Evolutionary conservation across 306 rosid genomes (phyloP), one percentile per base, ranked within the genome.

Genomic region (Phaseolus lunatus): DNA sequence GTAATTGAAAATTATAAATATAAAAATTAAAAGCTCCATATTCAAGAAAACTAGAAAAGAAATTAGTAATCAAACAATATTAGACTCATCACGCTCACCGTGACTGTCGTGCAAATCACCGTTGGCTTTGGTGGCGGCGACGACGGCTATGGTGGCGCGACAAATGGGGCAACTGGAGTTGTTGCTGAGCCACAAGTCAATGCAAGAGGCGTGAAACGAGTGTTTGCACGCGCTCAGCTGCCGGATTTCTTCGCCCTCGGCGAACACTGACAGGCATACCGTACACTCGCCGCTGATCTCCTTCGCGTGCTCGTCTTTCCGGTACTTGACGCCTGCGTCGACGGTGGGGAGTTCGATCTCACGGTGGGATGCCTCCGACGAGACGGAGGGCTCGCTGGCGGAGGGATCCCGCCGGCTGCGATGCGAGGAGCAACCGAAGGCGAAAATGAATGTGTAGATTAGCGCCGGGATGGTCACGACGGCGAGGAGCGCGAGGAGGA

Each of bases 161-260:
- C 98, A 93, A 76, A 91, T 81, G 16, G 98, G 98, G 22, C 98
- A 93, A 50, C 84, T 91, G 41, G 91, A 78, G 78, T 89, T 91
- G 19, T 85, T 80, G 2, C 41, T 78, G 15, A 93, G 87, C 98
- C 98, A 93, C 85, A 33, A 2, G 61, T 89, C 86, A 23, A 93
- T 91, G 62, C 98, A 93, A 41, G 78, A 3, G 8, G 79, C 56
- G 56, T 93, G 98, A 57, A 93, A 93, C 4, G 90, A 87, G 81
- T 91, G 98, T 41, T 87, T 91, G 57, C 98, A 93, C 9, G 57
- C 83, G 50, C 83, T 83, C 61, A 93, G 77, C 84, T 70, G 86
- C 86, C 88, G 84, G 43, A 91, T 74, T 43, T 89, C 93, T 14
- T 93, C 95, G 22, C 93, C 95, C 56, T 88, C 90, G 5, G 68